Evolutionary conservation across 345 rosid genomes (phyloP).

Genomic region (Lepidium aucheri): DNA sequence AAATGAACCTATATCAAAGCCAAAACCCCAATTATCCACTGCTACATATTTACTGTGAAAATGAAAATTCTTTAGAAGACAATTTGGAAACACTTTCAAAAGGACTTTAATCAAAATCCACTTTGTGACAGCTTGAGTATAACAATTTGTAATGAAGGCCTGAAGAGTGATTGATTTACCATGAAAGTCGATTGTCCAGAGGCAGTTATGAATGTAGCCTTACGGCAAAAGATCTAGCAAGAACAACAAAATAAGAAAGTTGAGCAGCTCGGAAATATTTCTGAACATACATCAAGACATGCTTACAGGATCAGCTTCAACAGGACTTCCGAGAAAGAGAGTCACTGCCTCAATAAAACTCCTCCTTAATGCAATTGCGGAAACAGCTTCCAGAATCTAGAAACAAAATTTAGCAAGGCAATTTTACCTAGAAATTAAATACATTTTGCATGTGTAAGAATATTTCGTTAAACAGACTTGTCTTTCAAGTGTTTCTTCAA

Average conservation of each 20-base stretch:
- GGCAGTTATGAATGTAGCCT: constrained; percentile 57
- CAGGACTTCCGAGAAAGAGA: constrained; percentile 67
- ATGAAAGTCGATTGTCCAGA: constrained; percentile 69
- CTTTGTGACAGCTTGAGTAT: background rate
- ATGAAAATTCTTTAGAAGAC: background rate
- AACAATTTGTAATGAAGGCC: background rate
- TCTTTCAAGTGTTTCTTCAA: constrained; percentile 74
- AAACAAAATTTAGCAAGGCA: background rate
- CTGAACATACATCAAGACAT: background rate
- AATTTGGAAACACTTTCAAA: background rate
- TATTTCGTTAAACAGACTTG: constrained; percentile 43
- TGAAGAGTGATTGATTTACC: constrained; percentile 34
- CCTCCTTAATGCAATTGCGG: constrained; percentile 60
- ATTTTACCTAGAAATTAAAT: background rate
- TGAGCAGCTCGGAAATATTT: background rate
- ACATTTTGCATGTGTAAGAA: background rate
- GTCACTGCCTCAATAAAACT: constrained; percentile 67
- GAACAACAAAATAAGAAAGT: constrained; percentile 15
- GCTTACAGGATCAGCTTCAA: constrained; percentile 88
- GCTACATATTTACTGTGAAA: background rate
- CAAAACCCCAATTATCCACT: background rate
- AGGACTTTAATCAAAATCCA: background rate
- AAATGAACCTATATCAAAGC: constrained; percentile 53
- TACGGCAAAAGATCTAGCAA: constrained; percentile 71
- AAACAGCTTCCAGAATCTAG: constrained; percentile 66